Evolutionary conservation across 2,329 filamentous ascomycete genomes (phyloP), one percentile per base, ranked within the genome.

Genomic region (Passalora sequoiae): DNA sequence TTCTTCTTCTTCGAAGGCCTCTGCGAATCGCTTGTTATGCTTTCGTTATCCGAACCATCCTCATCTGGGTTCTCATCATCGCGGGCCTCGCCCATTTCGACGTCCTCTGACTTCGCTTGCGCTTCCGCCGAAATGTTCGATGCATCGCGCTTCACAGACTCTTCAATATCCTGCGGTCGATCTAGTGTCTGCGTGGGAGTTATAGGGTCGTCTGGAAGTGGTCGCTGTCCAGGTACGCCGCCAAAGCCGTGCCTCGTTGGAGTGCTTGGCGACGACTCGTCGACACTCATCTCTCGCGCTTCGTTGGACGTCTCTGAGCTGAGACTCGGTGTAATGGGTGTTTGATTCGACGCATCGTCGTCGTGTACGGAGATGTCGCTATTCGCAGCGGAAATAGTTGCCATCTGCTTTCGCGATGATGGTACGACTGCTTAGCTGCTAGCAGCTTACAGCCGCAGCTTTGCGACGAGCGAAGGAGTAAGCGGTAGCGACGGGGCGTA

Each of bases 1-100:
- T 95, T 95, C 70, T 95, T 96, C 77, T 96, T 97, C 70, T 94
- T 94, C 40, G 77, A 82, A 6, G 86, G 84, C 50, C 83, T 78
- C 48, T 87, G 85, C 9, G 84, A 85, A 22, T 74, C 72, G 49
- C 69, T 71, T 12, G 62, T 68, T 10, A 65, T 66, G 49, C 71
- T 74, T 19, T 74, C 72, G 39, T 71, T 69, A 56, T 75, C 72
- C 7, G 71, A 73, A 2, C 59, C 70, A 20, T 71, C 69, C 17
- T 85, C 84, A 39, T 76, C 81, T 44, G 87, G 85, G 8, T 84
- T 84, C 13, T 84, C 82, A 28, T 73, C 80, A 41, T 86, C 84
- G n/a, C 83, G 82, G 7, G 83, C 81, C 28, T 83, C 83, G 12
- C 55, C 61, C 76, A 89, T 86, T 47, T 87, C 83, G 17, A 87